Percentiles rank a stretch among this genome's conserved stretches.
Conservation (phyloP, 345 rosid genomes). For the Carallia pectinifolia region DNA sequence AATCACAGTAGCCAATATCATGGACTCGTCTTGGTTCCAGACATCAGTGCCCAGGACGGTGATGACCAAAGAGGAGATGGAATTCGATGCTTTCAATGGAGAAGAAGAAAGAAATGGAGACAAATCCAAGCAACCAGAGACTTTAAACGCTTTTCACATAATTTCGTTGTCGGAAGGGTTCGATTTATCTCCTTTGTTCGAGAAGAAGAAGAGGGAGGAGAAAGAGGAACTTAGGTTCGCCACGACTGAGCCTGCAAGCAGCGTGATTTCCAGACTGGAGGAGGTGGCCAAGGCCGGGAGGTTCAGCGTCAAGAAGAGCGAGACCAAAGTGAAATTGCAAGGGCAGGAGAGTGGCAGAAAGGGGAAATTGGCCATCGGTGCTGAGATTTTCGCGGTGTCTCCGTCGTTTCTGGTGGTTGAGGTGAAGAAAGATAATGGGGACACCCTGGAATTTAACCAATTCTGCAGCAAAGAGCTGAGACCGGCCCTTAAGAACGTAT, state of each 20-base stretch:
- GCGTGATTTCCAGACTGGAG: slow-evolving; percentile 77
- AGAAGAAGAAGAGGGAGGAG: slow-evolving; percentile 82
- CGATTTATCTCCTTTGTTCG: slow-evolving; percentile 78
- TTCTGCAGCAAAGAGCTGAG: slow-evolving; percentile 82
- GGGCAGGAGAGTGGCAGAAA: slow-evolving; percentile 82
- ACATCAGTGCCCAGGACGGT: slow-evolving; percentile 39
- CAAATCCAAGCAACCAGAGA: slow-evolving; percentile 51
- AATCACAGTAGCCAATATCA: slow-evolving; percentile 50
- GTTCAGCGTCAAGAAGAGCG: slow-evolving; percentile 72
- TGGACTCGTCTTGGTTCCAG: slow-evolving; percentile 80
- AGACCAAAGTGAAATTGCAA: slow-evolving; percentile 65
- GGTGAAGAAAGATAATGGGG: slow-evolving; percentile 90
- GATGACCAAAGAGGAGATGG: slow-evolving; percentile 27
- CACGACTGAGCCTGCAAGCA: slow-evolving; percentile 74
- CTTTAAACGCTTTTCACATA: slow-evolving; percentile 84
- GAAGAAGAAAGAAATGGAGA: slow-evolving; percentile 19
- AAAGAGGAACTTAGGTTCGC: slow-evolving; percentile 82
- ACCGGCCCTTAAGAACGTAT: slow-evolving; percentile 87
- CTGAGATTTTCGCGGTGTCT: slow-evolving; percentile 73
- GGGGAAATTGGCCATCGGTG: slow-evolving; percentile 77
- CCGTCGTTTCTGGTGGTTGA: slow-evolving; percentile 78
- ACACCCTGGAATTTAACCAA: slow-evolving; percentile 80
- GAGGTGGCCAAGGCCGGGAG: slow-evolving; percentile 66
- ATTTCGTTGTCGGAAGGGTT: slow-evolving; percentile 88
- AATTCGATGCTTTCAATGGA: slow-evolving; percentile 31